A percentile compares a stretch with the other conserved stretches of the same genome.
Evolutionary conservation across 305 asterid genomes (phyloP).

Genomic region (Fraxinus angustifolia): DNA sequence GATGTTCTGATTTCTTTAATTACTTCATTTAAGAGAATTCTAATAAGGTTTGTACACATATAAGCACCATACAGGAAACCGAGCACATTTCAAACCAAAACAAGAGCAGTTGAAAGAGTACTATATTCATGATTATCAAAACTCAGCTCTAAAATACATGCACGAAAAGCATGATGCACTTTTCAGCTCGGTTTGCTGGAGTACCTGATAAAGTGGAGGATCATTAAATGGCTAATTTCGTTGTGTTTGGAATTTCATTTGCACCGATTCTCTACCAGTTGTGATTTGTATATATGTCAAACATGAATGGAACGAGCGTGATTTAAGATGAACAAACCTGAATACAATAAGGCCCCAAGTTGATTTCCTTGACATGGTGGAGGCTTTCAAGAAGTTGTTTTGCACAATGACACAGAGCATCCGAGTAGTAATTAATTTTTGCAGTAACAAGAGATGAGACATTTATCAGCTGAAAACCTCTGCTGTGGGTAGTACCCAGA

Average conservation of each 20-base stretch:
- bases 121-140: background rate
- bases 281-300: background rate
- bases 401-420: background rate
- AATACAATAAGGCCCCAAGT: slow-evolving; percentile 1
- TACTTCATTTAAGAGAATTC: background rate
- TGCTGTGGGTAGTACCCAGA: background rate
- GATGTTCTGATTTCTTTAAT: background rate
- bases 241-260: background rate
- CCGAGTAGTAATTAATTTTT: background rate
- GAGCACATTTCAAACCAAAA: background rate
- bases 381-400: background rate
- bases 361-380: slow-evolving; percentile 1
- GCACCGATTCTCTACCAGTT: background rate
- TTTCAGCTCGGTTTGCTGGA: background rate
- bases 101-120: background rate
- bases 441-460: background rate
- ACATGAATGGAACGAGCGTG: background rate
- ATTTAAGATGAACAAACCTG: slow-evolving; percentile 5
- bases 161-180: background rate
- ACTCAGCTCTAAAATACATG: background rate
- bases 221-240: background rate
- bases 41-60: background rate
- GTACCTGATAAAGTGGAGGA: background rate
- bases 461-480: background rate
- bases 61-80: background rate